Conservation (phyloP, 768 basidiomycete species). For the Gelatoporia subvermispora region DNA sequence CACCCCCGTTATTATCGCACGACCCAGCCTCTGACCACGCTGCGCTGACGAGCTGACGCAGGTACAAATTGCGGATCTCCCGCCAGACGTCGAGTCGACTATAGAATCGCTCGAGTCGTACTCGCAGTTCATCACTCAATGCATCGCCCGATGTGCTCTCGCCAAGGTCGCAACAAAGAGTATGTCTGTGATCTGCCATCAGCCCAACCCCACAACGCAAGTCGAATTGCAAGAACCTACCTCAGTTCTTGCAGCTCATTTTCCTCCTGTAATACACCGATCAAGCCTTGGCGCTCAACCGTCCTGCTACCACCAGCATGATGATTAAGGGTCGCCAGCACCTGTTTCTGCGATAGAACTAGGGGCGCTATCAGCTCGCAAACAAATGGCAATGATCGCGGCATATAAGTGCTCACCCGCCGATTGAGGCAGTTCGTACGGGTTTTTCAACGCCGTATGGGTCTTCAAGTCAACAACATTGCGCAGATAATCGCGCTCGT, state of each 20-base stretch:
- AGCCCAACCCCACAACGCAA: too few species aligned
- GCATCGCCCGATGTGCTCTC: too few species aligned
- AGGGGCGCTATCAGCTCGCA: background rate
- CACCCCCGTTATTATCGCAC: too few species aligned
- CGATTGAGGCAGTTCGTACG: background rate
- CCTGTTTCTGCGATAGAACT: background rate
- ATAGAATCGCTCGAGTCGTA: too few species aligned
- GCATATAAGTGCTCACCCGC: background rate
- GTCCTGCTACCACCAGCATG: background rate
- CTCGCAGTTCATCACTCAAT: too few species aligned
- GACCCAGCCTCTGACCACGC: too few species aligned
- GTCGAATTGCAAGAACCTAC: too few species aligned
- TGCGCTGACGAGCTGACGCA: too few species aligned
- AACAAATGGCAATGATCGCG: background rate
- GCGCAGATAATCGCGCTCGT: background rate
- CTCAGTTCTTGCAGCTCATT: background rate
- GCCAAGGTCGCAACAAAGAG: too few species aligned
- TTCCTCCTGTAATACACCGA: background rate
- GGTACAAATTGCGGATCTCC: too few species aligned
- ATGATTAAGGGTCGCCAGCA: background rate
- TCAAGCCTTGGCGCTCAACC: background rate
- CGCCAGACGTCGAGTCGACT: too few species aligned
- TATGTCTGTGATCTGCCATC: too few species aligned
- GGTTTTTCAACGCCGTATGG: slow-evolving; percentile 1
- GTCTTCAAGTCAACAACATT: slow-evolving; percentile 1